Evolutionary conservation across 1,284 basidiomycete genomes (phyloP), one percentile per base, ranked within the genome.

Genomic region (Cerrena zonata): DNA sequence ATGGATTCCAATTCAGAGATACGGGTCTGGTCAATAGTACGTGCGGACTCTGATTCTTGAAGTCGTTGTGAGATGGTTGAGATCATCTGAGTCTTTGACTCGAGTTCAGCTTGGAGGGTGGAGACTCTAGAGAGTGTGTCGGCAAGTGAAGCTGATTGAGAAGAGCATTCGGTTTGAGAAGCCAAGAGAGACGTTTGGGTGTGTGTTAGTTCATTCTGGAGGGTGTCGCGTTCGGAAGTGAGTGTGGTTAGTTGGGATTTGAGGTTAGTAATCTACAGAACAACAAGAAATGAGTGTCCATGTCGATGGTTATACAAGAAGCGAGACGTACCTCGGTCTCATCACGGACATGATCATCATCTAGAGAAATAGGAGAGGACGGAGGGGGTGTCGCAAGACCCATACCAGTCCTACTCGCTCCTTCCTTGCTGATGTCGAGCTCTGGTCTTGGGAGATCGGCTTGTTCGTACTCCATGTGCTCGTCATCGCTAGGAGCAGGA

Each of bases 401-500:
- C n/a, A n/a, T n/a, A n/a, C n/a, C n/a, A n/a, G n/a, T n/a, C n/a
- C n/a, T n/a, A n/a, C n/a, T n/a, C n/a, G n/a, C n/a, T n/a, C n/a
- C n/a, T n/a, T n/a, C n/a, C n/a, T n/a, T n/a, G n/a, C n/a, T n/a
- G n/a, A n/a, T n/a, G n/a, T n/a, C n/a, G n/a, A n/a, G n/a, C n/a
- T n/a, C n/a, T n/a, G n/a, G n/a, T n/a, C n/a, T n/a, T n/a, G n/a
- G n/a, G 15, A 38, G 23, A 24, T 47, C 45, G 4, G 12, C 38
- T 22, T 22, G 24, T 15, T 52, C 13, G 23, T 34, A n/a, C 4
- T 26, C 15, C 18, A 44, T 24, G 7, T 12, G 7, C 7, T 15
- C 30, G 7, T 7, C 7, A 34, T 7, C 42, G 52, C 69, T 75
- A 26, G 75, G 75, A 18, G 74, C 74, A 45, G 76, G 77, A 2